These are phyloP conservation scores for Populus hybrid DNA, from an alignment of 441 rosid genomes.

Conservation along the genomic window DNA sequence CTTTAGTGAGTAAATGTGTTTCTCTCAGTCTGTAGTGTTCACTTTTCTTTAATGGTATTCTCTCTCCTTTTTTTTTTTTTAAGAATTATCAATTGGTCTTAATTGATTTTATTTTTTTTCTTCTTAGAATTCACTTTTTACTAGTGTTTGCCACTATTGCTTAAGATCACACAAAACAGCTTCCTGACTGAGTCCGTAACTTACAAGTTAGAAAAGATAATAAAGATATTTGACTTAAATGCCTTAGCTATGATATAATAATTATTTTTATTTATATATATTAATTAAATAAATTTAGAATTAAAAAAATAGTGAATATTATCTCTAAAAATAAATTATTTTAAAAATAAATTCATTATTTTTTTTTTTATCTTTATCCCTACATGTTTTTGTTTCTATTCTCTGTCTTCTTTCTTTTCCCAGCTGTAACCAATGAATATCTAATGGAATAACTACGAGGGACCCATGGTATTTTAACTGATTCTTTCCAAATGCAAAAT, in stretches of 20 bases:
- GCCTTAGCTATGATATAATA: background rate
- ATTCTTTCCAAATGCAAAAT: background rate
- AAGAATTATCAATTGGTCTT: background rate
- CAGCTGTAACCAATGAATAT: no score
- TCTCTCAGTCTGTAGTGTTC: background rate
- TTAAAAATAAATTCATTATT: background rate
- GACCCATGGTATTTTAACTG: background rate
- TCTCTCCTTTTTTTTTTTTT: no score
- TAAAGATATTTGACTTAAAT: background rate
- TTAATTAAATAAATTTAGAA: no score
- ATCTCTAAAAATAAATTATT: background rate
- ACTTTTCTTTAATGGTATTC: background rate
- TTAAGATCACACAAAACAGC: background rate
- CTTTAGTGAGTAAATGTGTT: background rate
- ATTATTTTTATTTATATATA: background rate
- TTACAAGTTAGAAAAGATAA: background rate
- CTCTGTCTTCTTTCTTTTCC: no score
- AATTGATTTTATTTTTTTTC: no score
- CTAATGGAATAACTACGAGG: no score
- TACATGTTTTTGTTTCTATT: no score
- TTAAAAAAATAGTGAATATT: no score
- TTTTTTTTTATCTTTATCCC: no score
- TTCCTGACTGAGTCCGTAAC: background rate
- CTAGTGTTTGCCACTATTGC: background rate
- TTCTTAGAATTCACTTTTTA: background rate